Conservation (phyloP, 352 stramenopile species). For the Phytophthora ohioensis region DNA sequence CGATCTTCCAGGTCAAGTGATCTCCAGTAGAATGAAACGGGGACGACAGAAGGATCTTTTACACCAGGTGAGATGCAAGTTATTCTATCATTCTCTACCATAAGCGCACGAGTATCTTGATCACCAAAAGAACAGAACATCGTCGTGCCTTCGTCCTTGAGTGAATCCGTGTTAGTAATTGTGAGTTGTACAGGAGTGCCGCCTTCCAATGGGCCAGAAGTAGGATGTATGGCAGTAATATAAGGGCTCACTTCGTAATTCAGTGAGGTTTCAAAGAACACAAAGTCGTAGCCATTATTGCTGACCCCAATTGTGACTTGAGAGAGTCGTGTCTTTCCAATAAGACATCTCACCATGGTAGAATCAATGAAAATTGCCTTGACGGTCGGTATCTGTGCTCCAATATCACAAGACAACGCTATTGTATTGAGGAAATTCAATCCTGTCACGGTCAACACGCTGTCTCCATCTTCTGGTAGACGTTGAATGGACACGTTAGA, state of each 20-base stretch:
- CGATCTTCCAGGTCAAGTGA: slow-evolving; percentile 23
- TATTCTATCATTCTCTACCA: slow-evolving; percentile 17
- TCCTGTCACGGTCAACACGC: slow-evolving; percentile 36
- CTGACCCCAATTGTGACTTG: slow-evolving; percentile 40
- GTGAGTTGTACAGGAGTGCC: slow-evolving; percentile 42
- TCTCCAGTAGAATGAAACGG: slow-evolving; percentile 45
- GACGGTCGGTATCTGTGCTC: background rate
- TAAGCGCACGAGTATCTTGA: slow-evolving; percentile 30
- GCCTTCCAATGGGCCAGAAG: slow-evolving; percentile 38
- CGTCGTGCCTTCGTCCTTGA: slow-evolving; percentile 8
- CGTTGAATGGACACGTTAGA: slow-evolving; percentile 26
- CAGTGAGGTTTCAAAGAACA: slow-evolving; percentile 20
- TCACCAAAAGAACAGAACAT: slow-evolving; percentile 54
- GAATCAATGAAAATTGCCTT: slow-evolving; percentile 27
- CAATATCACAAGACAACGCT: slow-evolving; percentile 41
- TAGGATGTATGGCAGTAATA: slow-evolving; percentile 39
- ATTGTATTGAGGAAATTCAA: slow-evolving; percentile 44
- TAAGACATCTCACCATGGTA: slow-evolving; percentile 20
- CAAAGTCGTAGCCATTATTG: slow-evolving; percentile 54
- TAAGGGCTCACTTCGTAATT: slow-evolving; percentile 25
- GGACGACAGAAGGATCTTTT: slow-evolving; percentile 4
- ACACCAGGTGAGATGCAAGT: slow-evolving; percentile 34
- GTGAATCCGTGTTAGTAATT: slow-evolving; percentile 12
- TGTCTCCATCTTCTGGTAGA: slow-evolving; percentile 28
- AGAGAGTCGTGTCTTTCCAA: slow-evolving; percentile 1